A percentile compares a stretch with the other conserved stretches of the same genome.
Conservation (phyloP, 2,329 filamentous ascomycete species). For the Thielaviopsis euricoi region DNA sequence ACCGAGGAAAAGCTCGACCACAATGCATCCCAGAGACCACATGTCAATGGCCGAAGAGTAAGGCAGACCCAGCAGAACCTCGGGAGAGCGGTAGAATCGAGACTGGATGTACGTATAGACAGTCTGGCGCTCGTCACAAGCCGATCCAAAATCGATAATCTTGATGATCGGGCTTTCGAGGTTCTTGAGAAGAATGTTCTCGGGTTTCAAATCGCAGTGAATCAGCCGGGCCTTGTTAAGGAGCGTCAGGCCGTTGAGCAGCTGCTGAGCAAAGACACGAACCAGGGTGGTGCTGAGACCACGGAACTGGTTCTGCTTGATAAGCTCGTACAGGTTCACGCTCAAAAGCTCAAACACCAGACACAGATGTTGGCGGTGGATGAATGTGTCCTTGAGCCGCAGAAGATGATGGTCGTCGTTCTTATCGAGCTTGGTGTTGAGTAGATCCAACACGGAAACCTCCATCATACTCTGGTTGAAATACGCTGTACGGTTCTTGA, state of each 20-base stretch:
- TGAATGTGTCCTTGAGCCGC: conserved; percentile 92
- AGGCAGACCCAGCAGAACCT: conserved; percentile 84
- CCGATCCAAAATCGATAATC: conserved; percentile 98
- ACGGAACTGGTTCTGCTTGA: conserved; percentile 98
- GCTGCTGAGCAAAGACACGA: conserved; percentile 90
- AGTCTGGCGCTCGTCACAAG: conserved; percentile 93
- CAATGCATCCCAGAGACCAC: conserved; percentile 98
- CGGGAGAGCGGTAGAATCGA: conserved; percentile 90
- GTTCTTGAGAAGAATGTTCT: conserved; percentile 96
- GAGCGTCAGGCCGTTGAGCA: conserved; percentile 80
- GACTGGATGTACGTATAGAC: conserved; percentile 99
- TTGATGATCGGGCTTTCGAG: conserved; percentile 98
- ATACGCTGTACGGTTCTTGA: conserved; percentile 97
- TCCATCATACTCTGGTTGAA: conserved; percentile 99
- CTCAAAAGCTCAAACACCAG: conserved; percentile 91
- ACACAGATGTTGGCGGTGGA: conserved; percentile 91
- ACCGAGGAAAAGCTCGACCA: conserved; percentile 86
- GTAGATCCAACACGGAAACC: conserved; percentile 86
- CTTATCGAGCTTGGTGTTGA: conserved; percentile 98
- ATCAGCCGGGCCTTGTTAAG: conserved; percentile 94
- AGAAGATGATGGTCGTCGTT: conserved; percentile 96
- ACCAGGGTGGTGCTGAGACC: conserved; percentile 93
- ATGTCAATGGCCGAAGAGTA: conserved; percentile 99
- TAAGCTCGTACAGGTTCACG: conserved; percentile 94
- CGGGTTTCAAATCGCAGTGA: conserved; percentile 94